Conservation (phyloP, 2,329 filamentous ascomycete genomes). For the Shiraia sp. region DNA sequence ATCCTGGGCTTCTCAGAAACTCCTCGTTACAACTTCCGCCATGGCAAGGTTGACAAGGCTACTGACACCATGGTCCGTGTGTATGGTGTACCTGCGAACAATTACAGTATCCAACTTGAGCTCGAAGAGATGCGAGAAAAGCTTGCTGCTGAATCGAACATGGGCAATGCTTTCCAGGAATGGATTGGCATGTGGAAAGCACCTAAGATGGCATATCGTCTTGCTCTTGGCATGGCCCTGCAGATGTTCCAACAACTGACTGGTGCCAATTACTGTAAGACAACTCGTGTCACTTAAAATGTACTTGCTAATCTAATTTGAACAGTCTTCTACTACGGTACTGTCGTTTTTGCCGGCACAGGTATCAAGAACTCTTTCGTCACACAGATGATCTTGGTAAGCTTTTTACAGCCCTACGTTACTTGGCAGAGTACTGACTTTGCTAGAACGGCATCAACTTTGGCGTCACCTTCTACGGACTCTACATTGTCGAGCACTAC, state of each 20-base stretch:
- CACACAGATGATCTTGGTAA: conserved; percentile 51
- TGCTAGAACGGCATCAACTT: conserved; percentile 50
- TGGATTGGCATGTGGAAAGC: conserved; percentile 63
- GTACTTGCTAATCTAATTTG: conserved; percentile 43
- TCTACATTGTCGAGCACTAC: conserved; percentile 51
- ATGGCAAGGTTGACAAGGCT: conserved; percentile 55
- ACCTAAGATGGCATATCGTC: conserved; percentile 68
- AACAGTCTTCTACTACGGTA: conserved; percentile 54
- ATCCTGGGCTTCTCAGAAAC: conserved; percentile 60
- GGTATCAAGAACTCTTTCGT: conserved; percentile 50
- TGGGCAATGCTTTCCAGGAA: conserved; percentile 51
- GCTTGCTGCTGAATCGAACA: conserved; percentile 52
- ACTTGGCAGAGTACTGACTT: conserved; percentile 3
- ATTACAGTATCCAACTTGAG: conserved; percentile 56
- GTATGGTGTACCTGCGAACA: conserved; percentile 59
- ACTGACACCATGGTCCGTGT: conserved; percentile 55
- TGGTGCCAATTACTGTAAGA: conserved; percentile 42
- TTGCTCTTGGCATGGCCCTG: conserved; percentile 62
- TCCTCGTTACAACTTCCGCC: conserved; percentile 60
- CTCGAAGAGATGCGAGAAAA: conserved; percentile 60
- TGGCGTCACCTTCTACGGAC: conserved; percentile 49
- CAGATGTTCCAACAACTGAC: conserved; percentile 70
- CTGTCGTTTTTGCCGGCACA: conserved; percentile 46
- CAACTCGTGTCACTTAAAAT: conserved; percentile 49
- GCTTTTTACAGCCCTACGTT: conserved; percentile 5